A percentile compares a stretch with the other conserved stretches of the same genome.
These are phyloP conservation scores for Ascochyta rabiei DNA, from an alignment of 2,329 filamentous ascomycete genomes.

Conservation along the genomic window DNA sequence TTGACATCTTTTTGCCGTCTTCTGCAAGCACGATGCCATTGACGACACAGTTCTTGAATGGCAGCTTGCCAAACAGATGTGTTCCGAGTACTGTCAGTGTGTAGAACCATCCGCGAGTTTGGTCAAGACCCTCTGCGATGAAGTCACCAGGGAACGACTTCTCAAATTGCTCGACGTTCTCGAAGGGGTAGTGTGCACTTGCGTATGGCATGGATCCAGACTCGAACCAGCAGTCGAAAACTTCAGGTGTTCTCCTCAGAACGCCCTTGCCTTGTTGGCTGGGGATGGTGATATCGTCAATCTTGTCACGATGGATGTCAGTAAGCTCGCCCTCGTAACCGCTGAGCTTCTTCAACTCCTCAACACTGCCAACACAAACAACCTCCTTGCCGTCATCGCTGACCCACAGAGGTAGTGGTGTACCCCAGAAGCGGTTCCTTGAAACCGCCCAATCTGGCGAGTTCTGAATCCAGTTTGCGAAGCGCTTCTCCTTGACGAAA, in stretches of 20 bases:
- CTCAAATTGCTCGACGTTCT: constrained; percentile 81
- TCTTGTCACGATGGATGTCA: constrained; percentile 89
- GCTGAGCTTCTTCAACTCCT: constrained; percentile 82
- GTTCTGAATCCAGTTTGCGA: constrained; percentile 88
- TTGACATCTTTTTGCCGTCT: constrained; percentile 99
- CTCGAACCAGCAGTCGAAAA: constrained; percentile 98
- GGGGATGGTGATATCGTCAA: constrained; percentile 93
- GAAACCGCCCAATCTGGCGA: constrained; percentile 96
- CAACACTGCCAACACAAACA: constrained; percentile 83
- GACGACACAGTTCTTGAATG: constrained; percentile 96
- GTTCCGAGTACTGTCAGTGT: constrained; percentile 87
- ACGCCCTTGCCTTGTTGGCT: constrained; percentile 84
- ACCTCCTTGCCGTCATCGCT: constrained; percentile 88
- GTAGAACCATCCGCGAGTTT: constrained; percentile 97
- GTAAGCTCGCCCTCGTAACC: constrained; percentile 83
- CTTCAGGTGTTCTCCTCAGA: constrained; percentile 81
- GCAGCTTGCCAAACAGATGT: constrained; percentile 81
- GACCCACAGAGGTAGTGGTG: constrained; percentile 88
- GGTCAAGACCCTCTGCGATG: constrained; percentile 90
- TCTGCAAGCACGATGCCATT: constrained; percentile 94
- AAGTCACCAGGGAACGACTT: constrained; percentile 89
- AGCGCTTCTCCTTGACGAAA: constrained; percentile 89
- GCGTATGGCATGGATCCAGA: constrained; percentile 96
- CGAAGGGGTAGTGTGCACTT: constrained; percentile 89
- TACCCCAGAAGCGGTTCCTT: constrained; percentile 94